Base-by-base conservation (phyloP, 2,329 filamentous ascomycete genomes). In the Hypoxylon sp. region DNA sequence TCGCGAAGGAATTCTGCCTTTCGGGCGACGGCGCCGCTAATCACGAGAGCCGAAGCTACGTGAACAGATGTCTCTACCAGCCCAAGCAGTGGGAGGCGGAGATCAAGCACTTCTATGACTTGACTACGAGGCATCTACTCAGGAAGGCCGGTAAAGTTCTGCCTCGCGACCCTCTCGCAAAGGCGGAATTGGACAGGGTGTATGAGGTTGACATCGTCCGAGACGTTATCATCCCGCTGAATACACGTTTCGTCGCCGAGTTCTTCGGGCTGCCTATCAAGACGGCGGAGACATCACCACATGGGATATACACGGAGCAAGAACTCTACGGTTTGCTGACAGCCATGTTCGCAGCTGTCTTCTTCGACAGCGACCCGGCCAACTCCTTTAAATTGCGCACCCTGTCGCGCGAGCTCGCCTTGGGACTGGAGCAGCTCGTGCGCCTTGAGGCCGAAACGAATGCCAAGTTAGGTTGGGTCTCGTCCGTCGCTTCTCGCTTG, bases 171-270 rank as follows among this genome's bases (percentile, higher is more conserved):
- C 65, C 63, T 0, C 20, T 37, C n/a, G n/a, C 39, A 2, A 24
- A 32, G 11, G 13, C 20, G 4, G 49, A 26, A 1, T 13, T 69
- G 79, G 41, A 20, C 1, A 79, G n/a, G 83, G 81, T 70, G 58
- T 83, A 84, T 65, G 85, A 88, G 73, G 81, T 89, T 51, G 87
- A 89, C 68, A 83, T 89, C 63, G 83, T 87, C 8, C 65, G 72
- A 15, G 73, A 74, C 28, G 76, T 87, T 54, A 84, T 84, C 30
- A 84, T 86, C 67, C 72, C 86, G 3, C 81, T 82, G 3, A 83
- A 83, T 51, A 82, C 85, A 7, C 83, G 85, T 64, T 86, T 87
- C 67, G 82, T 83, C 2, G 80, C 85, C 7, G 81, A 81, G 43
- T 73, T 87, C 58, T 86, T 86, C 70, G 81, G 80, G 6, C 74